A percentile compares a stretch with the other conserved stretches of the same genome.
Conservation (phyloP, 2,329 filamentous ascomycete species). For the Didymella arachidicola region DNA sequence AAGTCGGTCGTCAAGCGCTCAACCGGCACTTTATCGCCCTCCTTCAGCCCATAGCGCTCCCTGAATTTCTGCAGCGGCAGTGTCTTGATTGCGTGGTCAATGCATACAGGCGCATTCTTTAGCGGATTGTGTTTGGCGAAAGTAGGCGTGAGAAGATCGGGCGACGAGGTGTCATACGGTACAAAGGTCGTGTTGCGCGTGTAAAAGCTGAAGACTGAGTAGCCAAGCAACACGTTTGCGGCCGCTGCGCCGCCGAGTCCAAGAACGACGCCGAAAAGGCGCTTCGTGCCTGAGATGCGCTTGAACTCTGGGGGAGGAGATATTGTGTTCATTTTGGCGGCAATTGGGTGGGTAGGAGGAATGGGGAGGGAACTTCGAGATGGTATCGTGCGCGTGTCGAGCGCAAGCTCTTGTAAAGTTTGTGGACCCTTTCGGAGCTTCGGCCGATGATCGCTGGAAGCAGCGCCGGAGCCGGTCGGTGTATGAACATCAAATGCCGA, state of each 20-base stretch:
- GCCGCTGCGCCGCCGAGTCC: slow-evolving; percentile 43
- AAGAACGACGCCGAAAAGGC: slow-evolving; percentile 42
- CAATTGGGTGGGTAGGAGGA: neutral
- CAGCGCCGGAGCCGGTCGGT: slow-evolving; percentile 13
- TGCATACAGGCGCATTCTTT: slow-evolving; percentile 44
- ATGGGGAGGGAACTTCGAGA: neutral
- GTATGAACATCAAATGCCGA: slow-evolving; percentile 11
- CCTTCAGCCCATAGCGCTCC: slow-evolving; percentile 28
- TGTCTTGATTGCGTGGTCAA: slow-evolving; percentile 49
- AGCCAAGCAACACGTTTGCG: slow-evolving; percentile 44
- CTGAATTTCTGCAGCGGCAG: slow-evolving; percentile 47
- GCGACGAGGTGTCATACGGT: slow-evolving; percentile 41
- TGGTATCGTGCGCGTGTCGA: neutral
- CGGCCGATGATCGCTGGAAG: slow-evolving; percentile 13
- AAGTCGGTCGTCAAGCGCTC: slow-evolving; percentile 50
- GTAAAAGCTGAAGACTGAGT: slow-evolving; percentile 47
- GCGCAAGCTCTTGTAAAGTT: slow-evolving; percentile 1
- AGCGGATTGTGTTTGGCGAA: slow-evolving; percentile 44
- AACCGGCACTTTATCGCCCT: slow-evolving; percentile 27
- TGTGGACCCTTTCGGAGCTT: slow-evolving; percentile 21
- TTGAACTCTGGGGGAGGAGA: slow-evolving; percentile 43
- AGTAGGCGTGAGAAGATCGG: slow-evolving; percentile 37
- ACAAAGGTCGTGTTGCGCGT: slow-evolving; percentile 49
- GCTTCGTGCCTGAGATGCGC: slow-evolving; percentile 39
- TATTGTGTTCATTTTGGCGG: slow-evolving; percentile 46